phyloP scores from a whole-genome alignment of 176 grass and related monocot genomes.

The Avena atlantica region DNA sequence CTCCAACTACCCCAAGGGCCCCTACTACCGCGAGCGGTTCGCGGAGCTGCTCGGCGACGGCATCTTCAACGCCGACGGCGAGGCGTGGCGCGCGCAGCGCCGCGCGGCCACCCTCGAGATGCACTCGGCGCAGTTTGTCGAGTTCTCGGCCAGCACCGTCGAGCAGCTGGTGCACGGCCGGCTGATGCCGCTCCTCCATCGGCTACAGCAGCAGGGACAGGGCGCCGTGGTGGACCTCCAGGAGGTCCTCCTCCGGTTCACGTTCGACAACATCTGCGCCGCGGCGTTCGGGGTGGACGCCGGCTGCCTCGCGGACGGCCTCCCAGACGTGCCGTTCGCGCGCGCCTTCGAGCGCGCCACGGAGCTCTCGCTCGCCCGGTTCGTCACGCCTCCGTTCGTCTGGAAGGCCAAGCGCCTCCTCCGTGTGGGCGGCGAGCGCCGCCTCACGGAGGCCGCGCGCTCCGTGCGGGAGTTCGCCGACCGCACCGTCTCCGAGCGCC shows the following conservation, averaged over 20 bases:
- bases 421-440: slow-evolving; percentile 60
- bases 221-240: slow-evolving; percentile 63
- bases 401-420: slow-evolving; percentile 79
- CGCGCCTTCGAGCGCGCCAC: slow-evolving; percentile 80
- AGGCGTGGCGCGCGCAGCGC: slow-evolving; percentile 74
- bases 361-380: slow-evolving; percentile 65
- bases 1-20: slow-evolving; percentile 84
- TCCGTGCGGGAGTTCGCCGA: slow-evolving; percentile 68
- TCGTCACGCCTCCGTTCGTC: slow-evolving; percentile 77
- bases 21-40: slow-evolving; percentile 88
- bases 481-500: slow-evolving; percentile 62
- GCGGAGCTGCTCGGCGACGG: slow-evolving; percentile 79
- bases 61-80: slow-evolving; percentile 88
- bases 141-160: slow-evolving; percentile 61
- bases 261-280: slow-evolving; percentile 90
- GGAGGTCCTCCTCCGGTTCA: slow-evolving; percentile 84
- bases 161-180: slow-evolving; percentile 43
- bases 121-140: slow-evolving; percentile 73
- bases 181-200: slow-evolving; percentile 54
- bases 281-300: slow-evolving; percentile 74
- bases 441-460: slow-evolving; percentile 49
- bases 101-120: slow-evolving; percentile 71
- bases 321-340: slow-evolving; percentile 87
- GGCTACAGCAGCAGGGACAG: not conserved
- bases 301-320: slow-evolving; percentile 70